A percentile compares a stretch with the other conserved stretches of the same genome.
These are phyloP conservation scores for Vararia minispora DNA, from an alignment of 768 basidiomycete species.

Conservation along the genomic window DNA sequence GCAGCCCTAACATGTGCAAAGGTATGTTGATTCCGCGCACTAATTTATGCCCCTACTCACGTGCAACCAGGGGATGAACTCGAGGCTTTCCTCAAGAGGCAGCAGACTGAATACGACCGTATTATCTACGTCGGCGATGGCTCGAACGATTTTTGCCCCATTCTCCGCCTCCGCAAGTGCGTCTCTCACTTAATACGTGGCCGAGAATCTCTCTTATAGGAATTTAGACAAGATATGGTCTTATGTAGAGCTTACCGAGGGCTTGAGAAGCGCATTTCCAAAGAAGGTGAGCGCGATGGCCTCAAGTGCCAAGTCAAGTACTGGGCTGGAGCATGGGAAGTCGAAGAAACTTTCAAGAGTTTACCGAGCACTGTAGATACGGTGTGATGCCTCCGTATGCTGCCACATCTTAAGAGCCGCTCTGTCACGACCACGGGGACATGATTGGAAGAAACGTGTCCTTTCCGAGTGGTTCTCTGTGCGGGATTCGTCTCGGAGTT, in stretches of 20 bases:
- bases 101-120: slow-evolving; percentile 55
- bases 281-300: slow-evolving; percentile 53
- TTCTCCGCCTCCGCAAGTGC: slow-evolving; percentile 67
- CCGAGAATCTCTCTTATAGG: too few relatives aligned
- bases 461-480: too few relatives aligned
- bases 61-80: slow-evolving; percentile 71
- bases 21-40: slow-evolving; percentile 29
- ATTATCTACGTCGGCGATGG: slow-evolving; percentile 93
- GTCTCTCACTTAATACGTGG: slow-evolving; percentile 14
- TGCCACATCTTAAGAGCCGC: too few relatives aligned
- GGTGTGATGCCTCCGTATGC: too few relatives aligned
- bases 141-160: slow-evolving; percentile 90
- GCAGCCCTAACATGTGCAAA: slow-evolving; percentile 98
- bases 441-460: too few relatives aligned
- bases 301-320: slow-evolving; percentile 65
- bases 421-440: too few relatives aligned
- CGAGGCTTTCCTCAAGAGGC: slow-evolving; percentile 60
- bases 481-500: too few relatives aligned
- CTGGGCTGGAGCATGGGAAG: slow-evolving; percentile 96
- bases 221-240: slow-evolving; percentile 76
- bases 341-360: slow-evolving; percentile 64
- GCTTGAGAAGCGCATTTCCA: slow-evolving; percentile 65
- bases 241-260: slow-evolving; percentile 73
- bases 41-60: background rate
- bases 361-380: slow-evolving; percentile 5